A percentile compares a stretch with the other conserved stretches of the same genome.
Evolutionary conservation across 192 early-diverging fungal species (phyloP).

Genomic region (Rhizophagus clarus): DNA sequence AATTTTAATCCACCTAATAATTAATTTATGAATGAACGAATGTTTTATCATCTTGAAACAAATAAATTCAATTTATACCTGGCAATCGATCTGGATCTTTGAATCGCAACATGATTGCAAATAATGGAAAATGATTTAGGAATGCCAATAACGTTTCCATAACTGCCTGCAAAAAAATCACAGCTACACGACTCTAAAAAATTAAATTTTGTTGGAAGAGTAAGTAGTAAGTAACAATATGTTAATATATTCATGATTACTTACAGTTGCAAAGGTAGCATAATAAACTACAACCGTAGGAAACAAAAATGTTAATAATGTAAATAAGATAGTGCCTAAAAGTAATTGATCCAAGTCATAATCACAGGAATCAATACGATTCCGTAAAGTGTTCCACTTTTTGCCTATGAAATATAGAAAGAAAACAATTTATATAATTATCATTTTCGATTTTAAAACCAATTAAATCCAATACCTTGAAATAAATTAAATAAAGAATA

Average conservation of each 20-base stretch:
- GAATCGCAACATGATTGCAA: conserved; percentile 86
- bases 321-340: conserved; percentile 92
- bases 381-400: conserved; percentile 83
- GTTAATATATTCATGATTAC: conserved; percentile 8
- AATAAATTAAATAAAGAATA: conserved; percentile 92
- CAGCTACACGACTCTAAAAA: conserved; percentile 70
- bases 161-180: conserved; percentile 78
- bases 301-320: conserved; percentile 89
- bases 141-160: conserved; percentile 86
- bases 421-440: too few species aligned
- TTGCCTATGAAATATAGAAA: conserved; percentile 53
- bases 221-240: too few species aligned
- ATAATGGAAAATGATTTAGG: conserved; percentile 96
- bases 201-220: neutral
- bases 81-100: conserved; percentile 88
- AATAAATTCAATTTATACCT: conserved; percentile 52
- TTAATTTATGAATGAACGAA: neutral
- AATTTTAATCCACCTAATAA: conserved; percentile 35
- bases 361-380: conserved; percentile 90
- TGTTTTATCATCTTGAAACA: neutral
- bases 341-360: conserved; percentile 95
- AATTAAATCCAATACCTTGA: conserved; percentile 59
- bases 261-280: conserved; percentile 82
- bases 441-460: too few species aligned
- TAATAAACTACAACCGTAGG: conserved; percentile 96